Base-by-base conservation (phyloP, 495 filamentous ascomycete genomes). In the Xylaria curta region DNA sequence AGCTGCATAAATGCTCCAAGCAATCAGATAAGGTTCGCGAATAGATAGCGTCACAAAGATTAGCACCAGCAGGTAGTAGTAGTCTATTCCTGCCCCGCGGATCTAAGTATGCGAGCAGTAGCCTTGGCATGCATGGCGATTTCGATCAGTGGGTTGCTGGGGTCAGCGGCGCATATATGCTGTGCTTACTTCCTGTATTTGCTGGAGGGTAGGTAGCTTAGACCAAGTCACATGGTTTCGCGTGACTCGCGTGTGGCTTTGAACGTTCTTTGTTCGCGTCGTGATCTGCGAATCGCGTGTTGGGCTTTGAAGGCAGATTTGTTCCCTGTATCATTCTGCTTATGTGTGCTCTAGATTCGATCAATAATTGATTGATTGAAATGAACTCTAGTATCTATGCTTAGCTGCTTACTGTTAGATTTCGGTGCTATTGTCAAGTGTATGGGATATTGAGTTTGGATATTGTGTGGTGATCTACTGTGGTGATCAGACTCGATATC, bases 151-250 rank as follows among this genome's bases (percentile, higher is more conserved):
- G 44, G 47, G 47, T 12, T 24, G 7, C 54, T 8, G 2, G 3
- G 7, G 46, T n/a, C 46, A 8, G 17, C 46, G 19, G 17, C 46
- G 17, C 46, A 49, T n/a, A 19, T 19, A 49, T 46, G 12, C 42
- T 46, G 10, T 36, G 0, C 6, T 6, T 49, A 6, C 46, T n/a
- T 49, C 4, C 46, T 17, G 19, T n/a, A 1, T 49, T 5, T 49
- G 46, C 46, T 49, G 44, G 44, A 19, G 44, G 44, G 19, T 19
- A 19, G 44, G 19, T 19, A 19, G 17, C 15, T 6, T 1, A 47
- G 3, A 19, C 15, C 40, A 63, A 66, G 46, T 66, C 63, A 66
- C 63, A 53, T 53, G 63, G 46, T 53, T 38, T 66, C 63, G 63
- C 63, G 63, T 8, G 10, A 38, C 46, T 21, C 15, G 46, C 44